A percentile compares a stretch with the other conserved stretches of the same genome.
These are phyloP conservation scores for Malassezia obtusa DNA, from an alignment of 1,284 basidiomycete species.

Conservation along the genomic window DNA sequence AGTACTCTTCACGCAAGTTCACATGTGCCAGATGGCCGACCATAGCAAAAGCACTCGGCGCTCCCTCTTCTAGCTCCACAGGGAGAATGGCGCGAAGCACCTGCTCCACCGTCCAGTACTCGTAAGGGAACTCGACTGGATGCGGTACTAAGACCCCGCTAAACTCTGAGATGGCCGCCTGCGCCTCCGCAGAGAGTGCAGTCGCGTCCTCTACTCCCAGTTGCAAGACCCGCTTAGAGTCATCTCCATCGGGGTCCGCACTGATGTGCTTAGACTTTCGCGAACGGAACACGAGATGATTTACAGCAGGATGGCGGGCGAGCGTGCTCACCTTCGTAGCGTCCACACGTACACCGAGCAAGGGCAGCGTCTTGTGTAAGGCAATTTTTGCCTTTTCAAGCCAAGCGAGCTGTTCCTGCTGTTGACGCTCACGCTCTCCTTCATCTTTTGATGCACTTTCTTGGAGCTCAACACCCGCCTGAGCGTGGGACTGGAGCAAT, in stretches of 20 bases:
- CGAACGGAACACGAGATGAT: slow-evolving; percentile 13
- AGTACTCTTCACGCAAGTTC: slow-evolving; percentile 78
- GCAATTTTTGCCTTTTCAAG: slow-evolving; percentile 1
- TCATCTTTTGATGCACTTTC: neutral
- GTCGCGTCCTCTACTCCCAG: slow-evolving; percentile 2
- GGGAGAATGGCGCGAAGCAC: slow-evolving; percentile 18
- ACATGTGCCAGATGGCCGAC: slow-evolving; percentile 84
- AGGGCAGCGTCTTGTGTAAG: slow-evolving; percentile 12
- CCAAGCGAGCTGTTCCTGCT: slow-evolving; percentile 7
- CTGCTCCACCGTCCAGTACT: slow-evolving; percentile 18
- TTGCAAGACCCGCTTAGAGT: slow-evolving; percentile 8
- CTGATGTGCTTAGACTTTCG: slow-evolving; percentile 12
- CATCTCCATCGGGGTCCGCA: slow-evolving; percentile 10
- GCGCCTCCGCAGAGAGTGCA: neutral
- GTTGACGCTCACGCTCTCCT: neutral
- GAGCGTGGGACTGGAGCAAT: slow-evolving; percentile 13
- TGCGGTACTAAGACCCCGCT: slow-evolving; percentile 5
- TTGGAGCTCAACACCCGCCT: slow-evolving; percentile 17
- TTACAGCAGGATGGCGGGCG: slow-evolving; percentile 5
- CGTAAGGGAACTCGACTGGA: slow-evolving; percentile 14
- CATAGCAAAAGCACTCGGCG: slow-evolving; percentile 76
- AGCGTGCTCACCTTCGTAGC: slow-evolving; percentile 6
- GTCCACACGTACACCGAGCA: slow-evolving; percentile 8
- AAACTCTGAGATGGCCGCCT: neutral
- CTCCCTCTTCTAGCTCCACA: slow-evolving; percentile 50